phyloP scores from a whole-genome alignment of 768 basidiomycete species.

The Kwoniella dendrophila region DNA sequence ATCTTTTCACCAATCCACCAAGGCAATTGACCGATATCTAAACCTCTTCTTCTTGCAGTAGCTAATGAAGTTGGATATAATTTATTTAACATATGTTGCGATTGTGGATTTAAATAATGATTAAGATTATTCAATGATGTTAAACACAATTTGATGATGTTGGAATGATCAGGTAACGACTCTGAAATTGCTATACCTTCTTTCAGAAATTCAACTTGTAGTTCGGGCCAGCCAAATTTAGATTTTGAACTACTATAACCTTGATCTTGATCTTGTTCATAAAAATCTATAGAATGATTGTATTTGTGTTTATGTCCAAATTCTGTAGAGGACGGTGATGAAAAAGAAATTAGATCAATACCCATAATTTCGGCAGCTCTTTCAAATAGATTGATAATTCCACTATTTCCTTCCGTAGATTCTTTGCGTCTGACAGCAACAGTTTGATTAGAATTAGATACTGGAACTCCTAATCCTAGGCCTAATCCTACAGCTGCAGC shows the following conservation, averaged over 20 bases:
- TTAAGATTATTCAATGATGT: conserved; percentile 78
- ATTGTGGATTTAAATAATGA: conserved; percentile 67
- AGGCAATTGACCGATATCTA: conserved; percentile 62
- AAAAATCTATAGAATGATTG: too few relatives aligned
- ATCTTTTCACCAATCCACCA: conserved; percentile 83
- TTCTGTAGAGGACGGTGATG: conserved; percentile 6
- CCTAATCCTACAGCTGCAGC: conserved; percentile 39
- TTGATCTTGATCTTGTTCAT: neutral
- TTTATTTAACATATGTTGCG: conserved; percentile 77
- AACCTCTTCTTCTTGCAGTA: conserved; percentile 76
- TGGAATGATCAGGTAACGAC: conserved; percentile 81
- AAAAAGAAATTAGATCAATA: conserved; percentile 63
- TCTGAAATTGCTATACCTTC: conserved; percentile 91
- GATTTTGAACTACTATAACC: conserved; percentile 3
- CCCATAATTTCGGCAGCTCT: conserved; percentile 78
- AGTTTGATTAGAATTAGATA: conserved; percentile 15
- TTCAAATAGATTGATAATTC: conserved; percentile 72
- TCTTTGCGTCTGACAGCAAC: conserved; percentile 76
- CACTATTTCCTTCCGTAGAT: conserved; percentile 75
- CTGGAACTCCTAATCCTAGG: conserved; percentile 29
- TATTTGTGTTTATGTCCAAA: conserved; percentile 4
- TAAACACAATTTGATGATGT: conserved; percentile 85
- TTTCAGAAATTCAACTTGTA: conserved; percentile 89
- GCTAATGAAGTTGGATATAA: conserved; percentile 72
- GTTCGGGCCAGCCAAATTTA: conserved; percentile 84